Percentiles rank a stretch among this genome's conserved stretches.
phyloP scores from a whole-genome alignment of 768 basidiomycete species.

The Leccinum ochraceum region DNA sequence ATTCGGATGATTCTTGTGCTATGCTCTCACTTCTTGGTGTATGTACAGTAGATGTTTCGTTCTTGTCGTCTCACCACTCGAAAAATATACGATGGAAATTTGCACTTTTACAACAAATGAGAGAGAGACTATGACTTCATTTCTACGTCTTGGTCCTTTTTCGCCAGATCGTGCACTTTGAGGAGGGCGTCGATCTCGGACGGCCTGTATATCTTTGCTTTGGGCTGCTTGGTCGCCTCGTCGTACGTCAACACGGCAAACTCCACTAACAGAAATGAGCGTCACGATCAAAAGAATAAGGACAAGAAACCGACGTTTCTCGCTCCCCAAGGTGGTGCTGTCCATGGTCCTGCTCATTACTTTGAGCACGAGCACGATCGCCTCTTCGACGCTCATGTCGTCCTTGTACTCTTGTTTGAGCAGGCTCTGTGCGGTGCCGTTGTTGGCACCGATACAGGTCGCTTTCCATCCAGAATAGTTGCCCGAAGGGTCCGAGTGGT shows the following conservation, averaged over 20 bases:
- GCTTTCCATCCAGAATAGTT: conserved; percentile 99
- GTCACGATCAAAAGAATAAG: background rate
- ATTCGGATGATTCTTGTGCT: background rate
- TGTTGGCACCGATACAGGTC: conserved; percentile 98
- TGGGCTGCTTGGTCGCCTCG: conserved; percentile 69
- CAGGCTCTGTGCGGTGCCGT: conserved; percentile 91
- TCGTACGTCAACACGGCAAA: conserved; percentile 93
- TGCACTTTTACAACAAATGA: background rate
- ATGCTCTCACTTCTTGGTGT: background rate
- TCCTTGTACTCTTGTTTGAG: conserved; percentile 99
- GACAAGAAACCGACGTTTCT: conserved; percentile 76
- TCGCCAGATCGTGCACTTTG: conserved; percentile 75
- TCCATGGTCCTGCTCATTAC: conserved; percentile 99
- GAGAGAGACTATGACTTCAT: conserved; percentile 52
- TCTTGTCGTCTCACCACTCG: background rate
- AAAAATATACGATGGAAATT: background rate
- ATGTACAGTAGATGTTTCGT: background rate
- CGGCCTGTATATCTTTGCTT: conserved; percentile 90
- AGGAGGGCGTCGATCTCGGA: conserved; percentile 86
- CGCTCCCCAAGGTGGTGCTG: conserved; percentile 92
- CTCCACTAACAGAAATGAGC: conserved; percentile 64
- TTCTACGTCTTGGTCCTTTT: conserved; percentile 83
- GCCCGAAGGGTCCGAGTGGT: conserved; percentile 97
- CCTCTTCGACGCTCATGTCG: conserved; percentile 87
- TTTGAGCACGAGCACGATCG: conserved; percentile 86